Conservation (phyloP, 2,329 filamentous ascomycete species). For the Apiospora koreana region DNA sequence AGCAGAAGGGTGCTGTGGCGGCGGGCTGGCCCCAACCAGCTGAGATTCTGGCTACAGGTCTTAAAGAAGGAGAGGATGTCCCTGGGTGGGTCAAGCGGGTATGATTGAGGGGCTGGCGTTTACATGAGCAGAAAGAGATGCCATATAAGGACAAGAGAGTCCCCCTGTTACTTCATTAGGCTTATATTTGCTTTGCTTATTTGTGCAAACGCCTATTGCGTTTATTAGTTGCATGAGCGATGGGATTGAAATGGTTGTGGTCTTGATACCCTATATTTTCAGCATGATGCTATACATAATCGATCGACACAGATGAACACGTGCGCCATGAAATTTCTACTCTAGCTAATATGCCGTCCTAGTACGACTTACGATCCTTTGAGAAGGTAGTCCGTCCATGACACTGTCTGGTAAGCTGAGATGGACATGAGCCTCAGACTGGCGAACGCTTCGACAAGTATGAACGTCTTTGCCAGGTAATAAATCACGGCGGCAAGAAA, state of each 20-base stretch:
- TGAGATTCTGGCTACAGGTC: conserved; percentile 64
- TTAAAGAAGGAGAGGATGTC: conserved; percentile 61
- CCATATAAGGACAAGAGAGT: not conserved
- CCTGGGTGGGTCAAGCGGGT: conserved; percentile 67
- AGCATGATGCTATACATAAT: not conserved
- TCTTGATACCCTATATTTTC: conserved; percentile 7
- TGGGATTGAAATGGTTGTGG: not conserved
- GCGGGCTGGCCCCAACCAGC: conserved; percentile 79
- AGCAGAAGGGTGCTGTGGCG: conserved; percentile 62
- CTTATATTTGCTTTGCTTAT: not conserved
- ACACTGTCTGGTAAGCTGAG: too few relatives aligned
- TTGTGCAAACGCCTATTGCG: not conserved
- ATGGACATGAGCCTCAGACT: too few relatives aligned
- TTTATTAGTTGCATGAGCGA: not conserved
- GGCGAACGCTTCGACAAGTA: too few relatives aligned
- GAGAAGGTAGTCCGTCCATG: too few relatives aligned
- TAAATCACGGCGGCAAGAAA: too few relatives aligned
- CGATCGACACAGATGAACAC: not conserved
- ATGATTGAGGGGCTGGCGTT: not conserved
- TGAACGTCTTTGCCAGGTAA: too few relatives aligned
- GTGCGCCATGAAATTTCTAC: not conserved
- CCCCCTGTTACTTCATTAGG: not conserved
- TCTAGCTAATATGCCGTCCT: too few relatives aligned
- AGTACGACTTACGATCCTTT: not conserved
- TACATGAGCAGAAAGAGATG: not conserved